Evolutionary conservation across 495 filamentous ascomycete species (phyloP).

Genomic region (Tuber brumale): DNA sequence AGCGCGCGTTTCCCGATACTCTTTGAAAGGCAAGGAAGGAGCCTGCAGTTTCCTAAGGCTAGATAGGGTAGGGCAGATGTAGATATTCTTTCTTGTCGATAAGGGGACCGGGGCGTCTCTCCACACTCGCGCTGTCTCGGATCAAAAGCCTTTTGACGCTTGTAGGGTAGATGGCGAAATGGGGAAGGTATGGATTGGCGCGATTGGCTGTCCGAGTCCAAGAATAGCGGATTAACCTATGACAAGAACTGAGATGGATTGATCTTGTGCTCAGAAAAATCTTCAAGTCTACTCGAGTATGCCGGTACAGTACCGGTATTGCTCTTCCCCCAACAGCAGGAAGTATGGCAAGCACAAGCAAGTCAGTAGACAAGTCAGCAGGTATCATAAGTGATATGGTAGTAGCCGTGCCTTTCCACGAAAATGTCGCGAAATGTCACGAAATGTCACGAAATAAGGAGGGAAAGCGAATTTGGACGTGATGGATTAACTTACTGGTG

Average conservation of each 20-base stretch:
- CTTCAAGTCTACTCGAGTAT: background rate
- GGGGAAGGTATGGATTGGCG: constrained; percentile 28
- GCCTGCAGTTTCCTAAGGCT: background rate
- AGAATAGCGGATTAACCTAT: background rate
- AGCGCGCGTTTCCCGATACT: background rate
- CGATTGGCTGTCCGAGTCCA: constrained; percentile 17
- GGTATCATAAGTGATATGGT: background rate
- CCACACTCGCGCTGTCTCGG: constrained; percentile 32
- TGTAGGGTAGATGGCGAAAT: constrained; percentile 27
- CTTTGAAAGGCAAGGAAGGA: background rate
- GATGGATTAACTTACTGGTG: background rate
- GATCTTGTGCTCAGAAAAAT: background rate
- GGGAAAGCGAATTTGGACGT: constrained; percentile 7
- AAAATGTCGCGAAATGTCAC: constrained; percentile 16
- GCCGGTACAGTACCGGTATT: no score
- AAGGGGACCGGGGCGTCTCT: constrained; percentile 25
- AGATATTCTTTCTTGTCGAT: constrained; percentile 30
- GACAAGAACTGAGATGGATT: background rate
- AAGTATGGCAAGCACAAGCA: background rate
- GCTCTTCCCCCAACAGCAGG: background rate
- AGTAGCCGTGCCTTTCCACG: background rate
- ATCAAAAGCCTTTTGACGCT: constrained; percentile 23
- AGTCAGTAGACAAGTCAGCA: background rate
- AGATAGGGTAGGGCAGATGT: constrained; percentile 8
- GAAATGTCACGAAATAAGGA: constrained; percentile 16